Evolutionary conservation across 176 grass and related monocot species (phyloP), one percentile per base, ranked within the genome.

Genomic region (Carex scoparia): DNA sequence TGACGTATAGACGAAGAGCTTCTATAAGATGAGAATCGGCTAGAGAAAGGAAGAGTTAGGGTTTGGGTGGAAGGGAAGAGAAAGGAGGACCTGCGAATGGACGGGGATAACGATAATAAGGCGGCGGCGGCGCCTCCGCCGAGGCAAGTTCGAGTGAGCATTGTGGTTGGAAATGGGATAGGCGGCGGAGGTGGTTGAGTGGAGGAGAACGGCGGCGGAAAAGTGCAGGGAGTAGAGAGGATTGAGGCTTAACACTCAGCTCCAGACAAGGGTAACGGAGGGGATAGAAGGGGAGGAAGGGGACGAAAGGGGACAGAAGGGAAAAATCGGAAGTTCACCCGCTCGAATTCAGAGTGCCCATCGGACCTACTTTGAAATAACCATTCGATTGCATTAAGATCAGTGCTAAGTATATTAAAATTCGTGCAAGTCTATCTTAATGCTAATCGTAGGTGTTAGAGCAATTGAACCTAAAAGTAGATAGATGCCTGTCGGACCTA

Each of bases 141-240:
- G 2, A 84, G 81, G 32, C 69, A 86, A 27, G 67, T 75, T 35
- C 68, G 33, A 66, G 84, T 73, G 32, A 89, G 42, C 84, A 89
- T 78, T 75, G n/a, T 7, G 59, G 31, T 60, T 35, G 23, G 54
- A 18, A 18, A 23, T 1, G 28, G 61, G 38, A 62, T 10, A 9
- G 18, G 60, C 33, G 35, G 61, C 80, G 61, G 44, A 30, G 70
- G 67, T 10, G 30, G 16, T 7, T 5, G 46, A 60, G 66, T 59
- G 81, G 49, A 56, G 27, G 85, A 42, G 28, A 23, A 31, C 5
- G 31, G 18, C 23, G 61, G 64, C 2, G 54, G 32, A 1, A 33
- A n/a, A 38, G 81, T n/a, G 69, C 3, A 30, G 27, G 44, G n/a
- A 12, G 3, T 2, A 49, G 42, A 54, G 61, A 55, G 7, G 38